phyloP scores from a whole-genome alignment of 2,329 filamentous ascomycete genomes.

The Scedosporium aurantiacum region DNA sequence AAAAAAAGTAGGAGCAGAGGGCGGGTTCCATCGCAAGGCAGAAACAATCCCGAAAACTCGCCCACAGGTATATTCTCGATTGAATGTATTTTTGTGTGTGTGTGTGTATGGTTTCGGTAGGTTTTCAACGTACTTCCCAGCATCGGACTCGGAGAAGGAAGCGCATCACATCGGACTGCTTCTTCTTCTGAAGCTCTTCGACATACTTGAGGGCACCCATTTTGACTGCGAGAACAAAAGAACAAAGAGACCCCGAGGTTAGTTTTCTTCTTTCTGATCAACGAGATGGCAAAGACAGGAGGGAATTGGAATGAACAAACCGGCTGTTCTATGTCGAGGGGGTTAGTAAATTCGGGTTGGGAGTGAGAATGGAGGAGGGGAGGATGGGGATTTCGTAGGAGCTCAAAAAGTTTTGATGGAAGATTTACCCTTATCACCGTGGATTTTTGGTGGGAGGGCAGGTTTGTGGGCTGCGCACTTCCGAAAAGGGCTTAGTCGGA shows the following conservation, averaged over 20 bases:
- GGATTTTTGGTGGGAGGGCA: slow-evolving; percentile 4
- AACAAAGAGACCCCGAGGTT: slow-evolving; percentile 12
- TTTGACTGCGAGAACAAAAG: slow-evolving; percentile 39
- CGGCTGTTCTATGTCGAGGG: slow-evolving; percentile 5
- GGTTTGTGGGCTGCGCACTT: slow-evolving; percentile 5
- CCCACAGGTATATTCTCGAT: slow-evolving; percentile 18
- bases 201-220: slow-evolving; percentile 99
- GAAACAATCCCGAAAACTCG: slow-evolving; percentile 12
- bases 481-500: slow-evolving; percentile 3
- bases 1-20: neutral
- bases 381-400: slow-evolving; percentile 5
- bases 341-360: slow-evolving; percentile 7
- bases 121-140: slow-evolving; percentile 82
- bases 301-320: neutral
- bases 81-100: neutral
- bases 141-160: slow-evolving; percentile 99
- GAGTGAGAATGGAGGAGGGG: neutral
- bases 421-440: slow-evolving; percentile 7
- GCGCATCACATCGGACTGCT: slow-evolving; percentile 99
- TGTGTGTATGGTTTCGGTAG: neutral
- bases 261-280: neutral
- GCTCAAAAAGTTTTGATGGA: slow-evolving; percentile 7
- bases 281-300: neutral
- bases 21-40: neutral
- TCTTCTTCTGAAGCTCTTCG: slow-evolving; percentile 99